phyloP scores from a whole-genome alignment of 2,329 filamentous ascomycete species.

The Fusarium sambucinum region DNA sequence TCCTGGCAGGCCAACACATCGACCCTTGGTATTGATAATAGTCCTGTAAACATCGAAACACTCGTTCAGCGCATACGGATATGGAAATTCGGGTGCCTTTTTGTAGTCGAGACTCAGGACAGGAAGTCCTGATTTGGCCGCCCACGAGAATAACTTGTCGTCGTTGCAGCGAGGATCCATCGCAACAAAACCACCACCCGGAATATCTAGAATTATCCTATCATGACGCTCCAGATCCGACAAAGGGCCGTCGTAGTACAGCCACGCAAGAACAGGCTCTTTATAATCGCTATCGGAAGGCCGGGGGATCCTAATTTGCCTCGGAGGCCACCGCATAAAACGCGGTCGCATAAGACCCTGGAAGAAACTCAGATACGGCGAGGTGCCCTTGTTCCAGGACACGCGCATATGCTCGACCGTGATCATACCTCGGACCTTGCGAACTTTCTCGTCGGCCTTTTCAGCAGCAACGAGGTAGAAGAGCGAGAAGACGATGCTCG shows the following conservation, averaged over 20 bases:
- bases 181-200: slow-evolving; percentile 94
- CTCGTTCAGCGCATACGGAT: slow-evolving; percentile 63
- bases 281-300: slow-evolving; percentile 84
- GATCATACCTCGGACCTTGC: slow-evolving; percentile 86
- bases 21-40: slow-evolving; percentile 53
- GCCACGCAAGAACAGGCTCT: slow-evolving; percentile 85
- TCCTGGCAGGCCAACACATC: slow-evolving; percentile 61
- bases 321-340: slow-evolving; percentile 83
- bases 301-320: slow-evolving; percentile 85
- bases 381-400: slow-evolving; percentile 94
- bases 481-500: slow-evolving; percentile 83
- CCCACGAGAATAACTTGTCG: slow-evolving; percentile 94
- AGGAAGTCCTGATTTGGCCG: slow-evolving; percentile 87
- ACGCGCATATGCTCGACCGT: slow-evolving; percentile 93
- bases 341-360: slow-evolving; percentile 80
- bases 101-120: slow-evolving; percentile 90
- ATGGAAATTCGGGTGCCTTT: slow-evolving; percentile 65
- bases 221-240: slow-evolving; percentile 80
- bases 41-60: slow-evolving; percentile 62
- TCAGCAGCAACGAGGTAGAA: slow-evolving; percentile 96
- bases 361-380: slow-evolving; percentile 83
- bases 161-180: slow-evolving; percentile 97
- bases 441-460: slow-evolving; percentile 94
- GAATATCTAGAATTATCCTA: slow-evolving; percentile 87
- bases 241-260: slow-evolving; percentile 93